Evolutionary conservation across 2,329 filamentous ascomycete species (phyloP), one percentile per base, ranked within the genome.

Genomic region (Microsporum audouinii): DNA sequence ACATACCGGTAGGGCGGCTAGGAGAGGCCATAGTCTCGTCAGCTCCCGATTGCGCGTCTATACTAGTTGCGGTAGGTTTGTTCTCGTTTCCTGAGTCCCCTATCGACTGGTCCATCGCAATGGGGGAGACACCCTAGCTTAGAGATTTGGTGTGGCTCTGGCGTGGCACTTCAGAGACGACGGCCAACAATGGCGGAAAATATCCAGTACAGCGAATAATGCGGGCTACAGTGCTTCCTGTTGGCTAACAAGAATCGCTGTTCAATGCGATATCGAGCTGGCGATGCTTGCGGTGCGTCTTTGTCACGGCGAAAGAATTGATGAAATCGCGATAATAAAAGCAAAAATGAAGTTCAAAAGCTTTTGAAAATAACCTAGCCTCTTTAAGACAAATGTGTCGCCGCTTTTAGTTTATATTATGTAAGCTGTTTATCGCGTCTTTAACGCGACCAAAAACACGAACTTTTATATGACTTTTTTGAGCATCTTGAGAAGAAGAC

Each of bases 1-100:
- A 68, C 70, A 58, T 67, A 74, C 72, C 73, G 61, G 71, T 71
- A 60, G 67, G 66, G 61, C 68, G 61, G 34, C 62, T 68, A 49
- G 67, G 65, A 59, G 70, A 63, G 64, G 62, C 55, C 51, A 41
- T 47, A 17, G 56, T 51, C 31, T 33, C 59, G 45, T 64, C 60
- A 47, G 47, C 55, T 5, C 67, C 68, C 60, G 68, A 68, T 31
- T 66, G 68, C 55, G 66, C 67, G 65, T 70, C 68, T 58, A 74
- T 71, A 31, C 61, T 62, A 33, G 68, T 67, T 60, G 63, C 63
- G 36, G 64, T 56, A 23, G 66, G 31, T 62, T 72, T 69, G 53
- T 57, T 57, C 34, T 53, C 49, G 49, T 53, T 53, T 53, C 49
- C 49, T 53, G 14, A 34, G 14, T n/a, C 49, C 33, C 27, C 49